Conservation (phyloP, 73 alveolate genomes). For the Vitrella brassicaformis region DNA sequence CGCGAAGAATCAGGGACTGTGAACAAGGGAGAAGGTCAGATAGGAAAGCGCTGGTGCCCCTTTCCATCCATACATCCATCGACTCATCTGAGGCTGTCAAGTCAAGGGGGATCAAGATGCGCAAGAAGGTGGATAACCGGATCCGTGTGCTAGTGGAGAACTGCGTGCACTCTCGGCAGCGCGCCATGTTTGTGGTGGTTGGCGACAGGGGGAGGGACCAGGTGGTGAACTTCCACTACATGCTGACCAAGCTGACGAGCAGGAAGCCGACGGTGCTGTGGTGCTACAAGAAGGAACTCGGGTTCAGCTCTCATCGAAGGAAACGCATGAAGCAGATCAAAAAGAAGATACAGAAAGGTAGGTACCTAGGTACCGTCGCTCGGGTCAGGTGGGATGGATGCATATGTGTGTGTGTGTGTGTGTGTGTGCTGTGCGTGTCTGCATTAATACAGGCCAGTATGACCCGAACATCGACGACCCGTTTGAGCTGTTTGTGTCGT, state of each 20-base stretch:
- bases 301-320: conserved; percentile 91
- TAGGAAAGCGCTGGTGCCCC: not conserved
- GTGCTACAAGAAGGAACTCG: conserved; percentile 89
- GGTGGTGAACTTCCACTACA: conserved; percentile 88
- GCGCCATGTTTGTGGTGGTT: conserved; percentile 78
- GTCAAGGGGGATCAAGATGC: conserved; percentile 34
- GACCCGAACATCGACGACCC: conserved; percentile 93
- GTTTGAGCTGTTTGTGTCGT: conserved; percentile 86
- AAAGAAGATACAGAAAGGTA: conserved; percentile 60
- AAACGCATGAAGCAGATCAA: conserved; percentile 92
- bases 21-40: not conserved
- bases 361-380: not conserved
- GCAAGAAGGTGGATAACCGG: conserved; percentile 87
- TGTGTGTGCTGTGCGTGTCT: no score
- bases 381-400: no score
- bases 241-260: conserved; percentile 69
- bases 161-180: conserved; percentile 21
- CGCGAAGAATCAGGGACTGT: not conserved
- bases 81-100: no score
- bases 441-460: conserved; percentile 48
- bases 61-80: no score
- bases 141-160: conserved; percentile 55
- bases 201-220: conserved; percentile 92
- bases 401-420: no score
- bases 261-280: conserved; percentile 89